Percentiles rank a stretch among this genome's conserved stretches.
Evolutionary conservation across 169 alveolate genomes (phyloP).

Genomic region (Plasmodium chabaudi): DNA sequence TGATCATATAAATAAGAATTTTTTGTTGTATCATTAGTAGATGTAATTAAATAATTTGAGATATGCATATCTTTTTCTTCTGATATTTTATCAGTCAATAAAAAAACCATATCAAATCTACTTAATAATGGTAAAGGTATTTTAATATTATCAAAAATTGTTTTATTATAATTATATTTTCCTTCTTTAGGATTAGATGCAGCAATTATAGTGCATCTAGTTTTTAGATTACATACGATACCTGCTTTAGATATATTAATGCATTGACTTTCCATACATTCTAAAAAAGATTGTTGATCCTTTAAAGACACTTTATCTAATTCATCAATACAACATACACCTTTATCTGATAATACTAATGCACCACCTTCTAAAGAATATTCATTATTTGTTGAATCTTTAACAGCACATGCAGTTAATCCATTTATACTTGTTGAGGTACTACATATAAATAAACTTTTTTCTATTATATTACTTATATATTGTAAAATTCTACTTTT

Average conservation of each 20-base stretch:
- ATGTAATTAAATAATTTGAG: constrained; percentile 37
- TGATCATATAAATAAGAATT: not conserved
- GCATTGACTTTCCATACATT: constrained; percentile 96
- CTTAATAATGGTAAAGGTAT: constrained; percentile 86
- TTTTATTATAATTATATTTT: constrained; percentile 76
- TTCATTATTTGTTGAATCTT: constrained; percentile 88
- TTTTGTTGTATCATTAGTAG: constrained; percentile 10
- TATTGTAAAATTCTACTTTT: constrained; percentile 80
- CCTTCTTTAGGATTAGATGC: constrained; percentile 85
- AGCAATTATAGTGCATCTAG: constrained; percentile 79
- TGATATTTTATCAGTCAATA: constrained; percentile 58
- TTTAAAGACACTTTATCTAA: constrained; percentile 85
- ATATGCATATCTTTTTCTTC: constrained; percentile 53
- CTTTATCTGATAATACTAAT: constrained; percentile 93
- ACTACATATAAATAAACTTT: constrained; percentile 83
- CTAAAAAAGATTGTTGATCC: constrained; percentile 90
- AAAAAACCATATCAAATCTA: constrained; percentile 86
- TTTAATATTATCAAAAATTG: constrained; percentile 79
- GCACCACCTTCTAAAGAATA: constrained; percentile 95
- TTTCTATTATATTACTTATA: constrained; percentile 76
- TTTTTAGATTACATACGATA: constrained; percentile 82
- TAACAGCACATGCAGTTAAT: constrained; percentile 90
- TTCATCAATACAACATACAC: constrained; percentile 96
- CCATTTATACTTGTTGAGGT: constrained; percentile 91
- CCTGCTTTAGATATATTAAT: constrained; percentile 90